Evolutionary conservation across 2,329 filamentous ascomycete species (phyloP).

Genomic region (Neopestalotiopsis sp.): DNA sequence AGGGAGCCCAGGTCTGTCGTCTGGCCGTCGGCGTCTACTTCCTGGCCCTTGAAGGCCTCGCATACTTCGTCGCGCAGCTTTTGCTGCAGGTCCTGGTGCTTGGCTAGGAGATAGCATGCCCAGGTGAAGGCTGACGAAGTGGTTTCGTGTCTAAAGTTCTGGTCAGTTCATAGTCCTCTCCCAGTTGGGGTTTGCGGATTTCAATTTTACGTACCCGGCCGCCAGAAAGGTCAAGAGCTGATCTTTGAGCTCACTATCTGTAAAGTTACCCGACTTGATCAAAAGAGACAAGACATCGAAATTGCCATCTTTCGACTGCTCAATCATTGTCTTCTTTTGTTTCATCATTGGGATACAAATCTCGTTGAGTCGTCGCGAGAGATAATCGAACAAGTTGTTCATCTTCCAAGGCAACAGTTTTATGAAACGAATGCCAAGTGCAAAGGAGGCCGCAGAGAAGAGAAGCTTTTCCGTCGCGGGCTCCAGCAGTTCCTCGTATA

Average conservation of each 20-base stretch:
- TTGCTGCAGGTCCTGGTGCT: constrained; percentile 61
- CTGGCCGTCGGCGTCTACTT: background rate
- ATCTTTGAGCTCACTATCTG: constrained; percentile 56
- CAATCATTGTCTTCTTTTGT: constrained; percentile 54
- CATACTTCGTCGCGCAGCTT: constrained; percentile 67
- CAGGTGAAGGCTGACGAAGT: constrained; percentile 69
- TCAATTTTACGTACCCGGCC: constrained; percentile 48
- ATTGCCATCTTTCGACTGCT: constrained; percentile 37
- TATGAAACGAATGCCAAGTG: constrained; percentile 44
- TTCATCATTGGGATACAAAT: constrained; percentile 52
- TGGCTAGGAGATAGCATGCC: constrained; percentile 65
- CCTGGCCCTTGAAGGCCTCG: constrained; percentile 46
- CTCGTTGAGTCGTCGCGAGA: constrained; percentile 40
- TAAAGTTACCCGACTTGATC: constrained; percentile 57
- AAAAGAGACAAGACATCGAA: constrained; percentile 69
- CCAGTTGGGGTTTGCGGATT: constrained; percentile 36
- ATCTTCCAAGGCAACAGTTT: constrained; percentile 51
- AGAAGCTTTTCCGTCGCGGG: constrained; percentile 42
- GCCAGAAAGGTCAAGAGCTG: constrained; percentile 63
- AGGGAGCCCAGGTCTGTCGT: constrained; percentile 47
- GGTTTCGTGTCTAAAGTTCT: constrained; percentile 60
- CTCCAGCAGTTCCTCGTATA: constrained; percentile 51
- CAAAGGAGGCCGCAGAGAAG: constrained; percentile 46
- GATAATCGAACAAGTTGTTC: constrained; percentile 44
- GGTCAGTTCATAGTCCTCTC: constrained; percentile 34